Evolutionary conservation across 169 alveolate species (phyloP).

Genomic region (Theileria orientalis): DNA sequence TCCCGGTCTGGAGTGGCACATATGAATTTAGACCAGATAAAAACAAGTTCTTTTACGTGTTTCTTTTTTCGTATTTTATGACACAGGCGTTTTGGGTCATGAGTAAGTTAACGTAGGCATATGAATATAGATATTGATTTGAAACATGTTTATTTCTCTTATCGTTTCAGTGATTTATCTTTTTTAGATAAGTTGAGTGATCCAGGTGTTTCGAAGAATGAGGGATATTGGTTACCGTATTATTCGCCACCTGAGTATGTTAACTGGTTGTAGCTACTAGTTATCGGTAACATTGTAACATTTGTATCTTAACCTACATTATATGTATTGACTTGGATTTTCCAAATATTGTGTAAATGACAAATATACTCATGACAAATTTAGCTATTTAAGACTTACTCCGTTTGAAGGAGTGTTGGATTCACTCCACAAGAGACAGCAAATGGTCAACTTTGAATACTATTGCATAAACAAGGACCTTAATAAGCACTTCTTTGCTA

Average conservation of each 20-base stretch:
- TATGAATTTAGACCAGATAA: background rate
- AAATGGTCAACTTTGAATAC: slow-evolving; percentile 47
- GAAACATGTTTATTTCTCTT: too few species aligned
- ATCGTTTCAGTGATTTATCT: too few species aligned
- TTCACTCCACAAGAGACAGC: slow-evolving; percentile 46
- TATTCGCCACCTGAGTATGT: too few species aligned
- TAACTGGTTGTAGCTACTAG: too few species aligned
- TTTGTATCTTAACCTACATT: too few species aligned
- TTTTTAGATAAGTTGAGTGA: slow-evolving; percentile 53
- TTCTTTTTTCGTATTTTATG: background rate
- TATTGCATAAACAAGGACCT: slow-evolving; percentile 52
- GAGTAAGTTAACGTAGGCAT: background rate
- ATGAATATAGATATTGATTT: background rate
- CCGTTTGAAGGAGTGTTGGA: slow-evolving; percentile 61
- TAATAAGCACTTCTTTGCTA: background rate
- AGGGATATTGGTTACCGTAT: too few species aligned
- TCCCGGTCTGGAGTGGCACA: background rate
- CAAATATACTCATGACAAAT: slow-evolving; percentile 18
- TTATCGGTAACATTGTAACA: too few species aligned
- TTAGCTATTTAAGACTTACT: slow-evolving; percentile 16
- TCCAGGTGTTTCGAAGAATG: slow-evolving; percentile 59
- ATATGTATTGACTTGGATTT: too few species aligned
- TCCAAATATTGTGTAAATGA: slow-evolving; percentile 33
- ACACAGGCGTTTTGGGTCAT: background rate
- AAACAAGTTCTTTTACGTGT: background rate